These are phyloP conservation scores for Avena atlantica DNA, from an alignment of 176 grass and related monocot species.

Conservation along the genomic window DNA sequence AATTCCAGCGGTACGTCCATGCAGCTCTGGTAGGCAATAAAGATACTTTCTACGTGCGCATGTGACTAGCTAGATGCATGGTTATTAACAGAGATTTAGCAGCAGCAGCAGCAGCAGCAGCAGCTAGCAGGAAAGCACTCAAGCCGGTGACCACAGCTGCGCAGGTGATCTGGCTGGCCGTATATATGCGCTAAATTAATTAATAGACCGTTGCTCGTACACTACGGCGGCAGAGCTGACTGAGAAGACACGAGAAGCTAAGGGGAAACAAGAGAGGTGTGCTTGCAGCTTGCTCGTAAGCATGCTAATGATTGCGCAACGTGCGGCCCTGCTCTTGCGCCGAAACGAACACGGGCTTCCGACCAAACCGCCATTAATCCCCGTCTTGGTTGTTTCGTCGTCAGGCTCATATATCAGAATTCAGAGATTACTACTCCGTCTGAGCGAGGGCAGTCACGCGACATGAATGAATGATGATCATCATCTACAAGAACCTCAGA, in stretches of 20 bases:
- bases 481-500: neutral
- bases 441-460: neutral
- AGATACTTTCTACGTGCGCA: neutral
- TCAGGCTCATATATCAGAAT: conserved; percentile 16
- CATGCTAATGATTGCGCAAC: conserved; percentile 47
- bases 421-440: neutral
- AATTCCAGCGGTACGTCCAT: neutral
- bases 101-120: conserved; percentile 30
- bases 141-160: neutral
- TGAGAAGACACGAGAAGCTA: neutral
- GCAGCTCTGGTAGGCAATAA: neutral
- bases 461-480: neutral
- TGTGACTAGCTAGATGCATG: neutral
- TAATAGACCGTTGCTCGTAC: neutral
- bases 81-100: conserved; percentile 10
- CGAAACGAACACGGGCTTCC: conserved; percentile 56
- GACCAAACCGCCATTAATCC: conserved; percentile 51
- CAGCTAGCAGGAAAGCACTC: neutral
- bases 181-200: neutral
- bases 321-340: conserved; percentile 24
- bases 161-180: neutral
- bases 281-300: neutral
- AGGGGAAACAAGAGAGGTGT: neutral
- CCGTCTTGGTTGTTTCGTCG: conserved; percentile 7
- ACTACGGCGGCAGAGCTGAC: neutral